These are phyloP conservation scores for Suhomyces sp. DNA, from an alignment of 805 yeast species.

Conservation along the genomic window DNA sequence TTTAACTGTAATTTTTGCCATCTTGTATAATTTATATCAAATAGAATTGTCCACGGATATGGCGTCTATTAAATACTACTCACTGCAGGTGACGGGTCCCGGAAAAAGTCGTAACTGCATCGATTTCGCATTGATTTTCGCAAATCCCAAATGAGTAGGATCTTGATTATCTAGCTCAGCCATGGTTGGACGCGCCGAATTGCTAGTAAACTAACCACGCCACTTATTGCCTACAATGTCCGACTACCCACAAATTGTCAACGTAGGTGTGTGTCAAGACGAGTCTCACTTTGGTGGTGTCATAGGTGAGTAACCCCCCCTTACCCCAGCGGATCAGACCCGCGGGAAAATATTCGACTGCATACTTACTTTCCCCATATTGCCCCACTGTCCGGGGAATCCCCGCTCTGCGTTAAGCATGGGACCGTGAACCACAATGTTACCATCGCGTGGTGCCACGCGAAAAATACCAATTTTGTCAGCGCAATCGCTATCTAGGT, in stretches of 20 bases:
- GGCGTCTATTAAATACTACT: not conserved
- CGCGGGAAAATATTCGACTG: not conserved
- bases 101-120: not conserved
- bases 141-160: not conserved
- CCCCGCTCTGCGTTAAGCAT: not conserved
- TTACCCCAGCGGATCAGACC: not conserved
- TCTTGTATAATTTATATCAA: not conserved
- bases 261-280: not conserved
- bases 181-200: not conserved
- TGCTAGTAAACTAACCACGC: not conserved
- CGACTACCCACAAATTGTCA: not conserved
- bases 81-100: not conserved
- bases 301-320: not conserved
- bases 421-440: not conserved
- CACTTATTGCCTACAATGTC: not conserved
- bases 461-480: not conserved
- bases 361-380: not conserved
- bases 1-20: constrained; percentile 66
- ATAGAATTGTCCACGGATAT: not conserved
- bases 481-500: not conserved
- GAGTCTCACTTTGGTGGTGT: not conserved
- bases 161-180: not conserved
- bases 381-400: not conserved
- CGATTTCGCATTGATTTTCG: not conserved
- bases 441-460: not conserved